Evolutionary conservation across 2,329 filamentous ascomycete species (phyloP).

Genomic region (Fusarium chuoi): DNA sequence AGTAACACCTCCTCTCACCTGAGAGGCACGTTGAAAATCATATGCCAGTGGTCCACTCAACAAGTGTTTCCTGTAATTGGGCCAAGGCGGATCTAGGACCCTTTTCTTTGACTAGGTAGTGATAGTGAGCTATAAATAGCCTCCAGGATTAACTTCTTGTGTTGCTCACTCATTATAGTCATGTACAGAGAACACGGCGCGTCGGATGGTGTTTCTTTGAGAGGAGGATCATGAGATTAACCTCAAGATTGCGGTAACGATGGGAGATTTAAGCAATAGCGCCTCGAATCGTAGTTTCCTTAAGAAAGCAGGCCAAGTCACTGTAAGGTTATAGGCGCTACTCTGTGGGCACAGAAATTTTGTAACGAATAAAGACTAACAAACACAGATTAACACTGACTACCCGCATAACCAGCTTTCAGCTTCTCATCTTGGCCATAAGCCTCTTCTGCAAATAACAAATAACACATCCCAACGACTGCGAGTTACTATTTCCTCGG

Average conservation of each 20-base stretch:
- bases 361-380: background rate
- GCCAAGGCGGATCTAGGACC: background rate
- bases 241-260: background rate
- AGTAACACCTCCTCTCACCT: background rate
- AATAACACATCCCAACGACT: background rate
- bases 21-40: background rate
- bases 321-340: no score
- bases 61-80: rapidly evolving
- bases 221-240: background rate
- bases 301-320: no score
- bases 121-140: background rate
- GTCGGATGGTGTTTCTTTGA: background rate
- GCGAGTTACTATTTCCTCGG: background rate
- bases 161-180: background rate
- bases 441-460: background rate
- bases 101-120: background rate
- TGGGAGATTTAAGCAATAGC: background rate
- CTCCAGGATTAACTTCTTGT: background rate
- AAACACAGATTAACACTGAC: background rate
- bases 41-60: background rate
- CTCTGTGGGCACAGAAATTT: no score
- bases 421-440: background rate
- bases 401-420: background rate
- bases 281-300: no score
- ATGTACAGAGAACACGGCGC: background rate